Conservation (phyloP, 225 moss, liverwort and hornwort genomes). For the Takakia lepidozioides region DNA sequence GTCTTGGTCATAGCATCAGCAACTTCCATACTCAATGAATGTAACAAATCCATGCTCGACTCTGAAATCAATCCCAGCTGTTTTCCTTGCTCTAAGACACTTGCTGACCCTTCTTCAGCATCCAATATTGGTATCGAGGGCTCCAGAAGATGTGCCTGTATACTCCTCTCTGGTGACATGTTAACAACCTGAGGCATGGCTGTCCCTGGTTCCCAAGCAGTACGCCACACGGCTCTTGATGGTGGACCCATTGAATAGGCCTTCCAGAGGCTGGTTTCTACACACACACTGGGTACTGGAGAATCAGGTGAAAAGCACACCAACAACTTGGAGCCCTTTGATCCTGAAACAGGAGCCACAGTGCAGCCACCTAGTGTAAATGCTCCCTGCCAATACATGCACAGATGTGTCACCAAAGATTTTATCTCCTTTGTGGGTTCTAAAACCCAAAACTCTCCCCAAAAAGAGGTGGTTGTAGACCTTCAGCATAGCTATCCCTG, state of each 20-base stretch:
- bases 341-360: constrained; percentile 63
- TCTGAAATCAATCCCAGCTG: constrained; percentile 60
- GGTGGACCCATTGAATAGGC: not conserved
- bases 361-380: constrained; percentile 80
- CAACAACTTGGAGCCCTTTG: constrained; percentile 47
- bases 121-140: constrained; percentile 22
- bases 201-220: not conserved
- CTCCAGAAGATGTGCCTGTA: constrained; percentile 5
- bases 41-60: constrained; percentile 27
- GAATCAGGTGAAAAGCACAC: constrained; percentile 84
- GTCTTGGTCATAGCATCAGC: constrained; percentile 56
- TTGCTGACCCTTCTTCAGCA: constrained; percentile 18
- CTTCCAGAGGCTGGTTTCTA: constrained; percentile 28
- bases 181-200: not conserved
- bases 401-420: not conserved
- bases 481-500: too few relatives aligned
- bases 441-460: too few relatives aligned
- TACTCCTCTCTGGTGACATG: not conserved
- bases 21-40: constrained; percentile 31
- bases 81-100: constrained; percentile 46
- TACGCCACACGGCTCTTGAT: constrained; percentile 7
- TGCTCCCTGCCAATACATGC: constrained; percentile 47
- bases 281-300: constrained; percentile 36
- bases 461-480: too few relatives aligned
- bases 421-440: not conserved